Base-by-base conservation (phyloP, 2,329 filamentous ascomycete genomes). In the Aspergillus sojae region DNA sequence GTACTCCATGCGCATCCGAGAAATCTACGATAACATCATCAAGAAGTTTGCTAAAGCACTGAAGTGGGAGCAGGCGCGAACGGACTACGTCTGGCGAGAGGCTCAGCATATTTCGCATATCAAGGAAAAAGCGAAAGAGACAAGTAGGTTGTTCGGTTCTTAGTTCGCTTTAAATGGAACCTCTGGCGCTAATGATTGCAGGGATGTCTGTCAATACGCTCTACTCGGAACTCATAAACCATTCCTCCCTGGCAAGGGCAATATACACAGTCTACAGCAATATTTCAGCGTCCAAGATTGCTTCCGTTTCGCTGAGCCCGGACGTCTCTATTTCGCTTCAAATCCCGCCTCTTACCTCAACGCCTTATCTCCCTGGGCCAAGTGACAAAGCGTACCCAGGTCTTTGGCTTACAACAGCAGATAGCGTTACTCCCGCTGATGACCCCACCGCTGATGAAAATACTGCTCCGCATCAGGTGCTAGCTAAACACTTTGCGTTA, bases 41-140 rank as follows among this genome's bases (percentile, higher is more conserved):
- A 95, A 94, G 77, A 96, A 96, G 78, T 89, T 97, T 71, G 94
- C 93, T 74, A 96, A 94, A 80, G 92, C 92, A 4, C 87, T 97
- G 74, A 96, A 95, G 75, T 95, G 94, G 78, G 94, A 94, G 75
- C 94, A 99, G 79, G 91, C 94, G 68, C 90, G 91, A 64, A 91
- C 89, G 62, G 91, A 94, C 70, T 98, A 97, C 75, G 91, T 99
- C 5, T 95, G 92, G 88, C 91, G 90, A 72, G 93, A 99, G 75
- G 92, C 92, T 3, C 93, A 95, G 76, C 87, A 87, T 63, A 94
- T 98, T 55, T 82, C 95, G 34, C 83, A 87, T 39, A 83, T 95
- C 70, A 96, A 95, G 75, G 91, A 96, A 67, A 92, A 92, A 72
- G 92, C 89, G 2, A 88, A 90, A 62, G 92, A 94, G 62, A 75